These are phyloP conservation scores for Tolypocladium album DNA, from an alignment of 2,329 filamentous ascomycete genomes.

Conservation along the genomic window DNA sequence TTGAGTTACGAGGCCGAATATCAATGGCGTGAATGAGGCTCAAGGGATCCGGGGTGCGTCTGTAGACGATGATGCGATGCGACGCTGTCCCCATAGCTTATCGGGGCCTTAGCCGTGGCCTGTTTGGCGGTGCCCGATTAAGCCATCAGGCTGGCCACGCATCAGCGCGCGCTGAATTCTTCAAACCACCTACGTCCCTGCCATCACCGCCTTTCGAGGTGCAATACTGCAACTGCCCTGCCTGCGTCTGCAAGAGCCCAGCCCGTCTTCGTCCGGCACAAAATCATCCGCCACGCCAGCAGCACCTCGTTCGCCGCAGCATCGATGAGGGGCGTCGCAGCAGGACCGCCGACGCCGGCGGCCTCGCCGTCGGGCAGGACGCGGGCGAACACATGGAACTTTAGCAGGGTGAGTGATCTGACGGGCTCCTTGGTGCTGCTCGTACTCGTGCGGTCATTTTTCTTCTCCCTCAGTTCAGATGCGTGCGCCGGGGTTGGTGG, in stretches of 20 bases:
- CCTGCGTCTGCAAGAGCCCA: neutral
- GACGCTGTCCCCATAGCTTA: neutral
- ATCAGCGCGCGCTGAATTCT: neutral
- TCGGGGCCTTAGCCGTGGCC: neutral
- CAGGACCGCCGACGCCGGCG: conserved; percentile 20
- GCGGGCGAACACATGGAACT: conserved; percentile 28
- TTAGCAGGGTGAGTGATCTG: conserved; percentile 24
- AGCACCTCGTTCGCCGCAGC: neutral
- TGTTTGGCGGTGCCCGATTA: neutral
- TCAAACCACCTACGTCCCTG: neutral
- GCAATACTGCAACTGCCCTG: neutral
- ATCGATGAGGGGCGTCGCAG: conserved; percentile 22
- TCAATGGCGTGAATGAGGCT: neutral
- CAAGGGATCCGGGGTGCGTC: neutral
- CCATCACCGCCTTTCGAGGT: neutral
- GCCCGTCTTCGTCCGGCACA: no score
- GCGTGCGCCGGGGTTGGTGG: neutral
- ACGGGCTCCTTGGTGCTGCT: neutral
- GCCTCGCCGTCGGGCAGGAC: conserved; percentile 15
- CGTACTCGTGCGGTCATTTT: neutral
- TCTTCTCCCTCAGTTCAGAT: neutral
- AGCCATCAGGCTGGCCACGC: neutral
- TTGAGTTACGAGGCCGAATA: neutral
- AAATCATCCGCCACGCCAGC: neutral
- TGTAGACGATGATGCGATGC: neutral